Base-by-base conservation (phyloP, 2,329 filamentous ascomycete species). In the Zasmidium cellare region DNA sequence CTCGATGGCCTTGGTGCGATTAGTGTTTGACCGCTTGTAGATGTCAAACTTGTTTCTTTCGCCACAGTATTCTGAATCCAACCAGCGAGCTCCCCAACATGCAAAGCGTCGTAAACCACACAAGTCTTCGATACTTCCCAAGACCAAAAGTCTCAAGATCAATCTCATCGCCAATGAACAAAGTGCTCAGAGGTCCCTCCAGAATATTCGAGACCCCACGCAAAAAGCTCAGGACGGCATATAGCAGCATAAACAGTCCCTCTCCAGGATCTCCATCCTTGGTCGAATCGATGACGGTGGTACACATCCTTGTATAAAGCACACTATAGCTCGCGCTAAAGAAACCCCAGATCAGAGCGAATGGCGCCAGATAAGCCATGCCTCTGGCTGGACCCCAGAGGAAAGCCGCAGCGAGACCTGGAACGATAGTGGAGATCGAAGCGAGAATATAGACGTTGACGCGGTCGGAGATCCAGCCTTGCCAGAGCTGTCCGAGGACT, bases 371-470 rank as follows among this genome's bases (percentile, higher is more conserved):
- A 0, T 69, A 57, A 0, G 67, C 63, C 61, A 74, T 9, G 55
- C 70, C 72, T 2, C 71, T 69, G 0, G 78, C 73, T 16, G 81
- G 66, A 0, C 80, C 80, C 80, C 81, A 83, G 24, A 78, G 56
- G 0, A 78, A 64, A 54, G 81, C 79, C 0, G 77, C 69, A 0
- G 77, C 74, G 1, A 77, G 9, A 0, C 75, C 75, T 1, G 76
- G 78, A 35, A 79, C 67, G 1, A 77, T 61, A 0, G 74, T 76
- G 2, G 74, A 76, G 23, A 74, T 69, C 46, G 75, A 69, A 18
- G 75, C 72, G 18, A 69, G 62, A 9, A 65, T 3, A 46, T 63
- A 59, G 9, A 70, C 41, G 0, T 64, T 44, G 2, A 65, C 28
- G 5, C 54, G 53, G 55, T 83, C 81, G 3, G 76, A 70, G 3